A percentile compares a stretch with the other conserved stretches of the same genome.
phyloP scores from a whole-genome alignment of 768 basidiomycete genomes.

The Kwoniella dejecticola region DNA sequence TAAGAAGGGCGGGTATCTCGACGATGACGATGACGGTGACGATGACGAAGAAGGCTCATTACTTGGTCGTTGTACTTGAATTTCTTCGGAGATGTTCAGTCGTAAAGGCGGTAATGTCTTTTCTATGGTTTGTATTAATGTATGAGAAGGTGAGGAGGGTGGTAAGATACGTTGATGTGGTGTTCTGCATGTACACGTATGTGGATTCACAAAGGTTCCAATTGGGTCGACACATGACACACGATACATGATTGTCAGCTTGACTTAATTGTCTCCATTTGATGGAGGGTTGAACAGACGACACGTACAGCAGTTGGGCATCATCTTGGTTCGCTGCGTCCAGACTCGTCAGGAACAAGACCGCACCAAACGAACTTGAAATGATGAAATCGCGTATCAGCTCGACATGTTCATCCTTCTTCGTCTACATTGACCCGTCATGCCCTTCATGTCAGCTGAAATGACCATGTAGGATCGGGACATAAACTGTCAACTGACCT shows the following conservation, averaged over 20 bases:
- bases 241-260: not conserved
- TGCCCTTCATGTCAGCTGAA: not conserved
- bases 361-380: constrained; percentile 60
- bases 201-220: not conserved
- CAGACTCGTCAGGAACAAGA: constrained; percentile 73
- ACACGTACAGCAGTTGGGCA: constrained; percentile 70
- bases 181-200: constrained; percentile 29
- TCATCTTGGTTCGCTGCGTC: constrained; percentile 74
- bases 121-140: constrained; percentile 62
- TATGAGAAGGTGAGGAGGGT: constrained; percentile 60
- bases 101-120: constrained; percentile 44
- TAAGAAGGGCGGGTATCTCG: constrained; percentile 66
- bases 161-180: constrained; percentile 57
- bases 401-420: constrained; percentile 69
- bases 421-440: constrained; percentile 59
- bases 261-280: not conserved
- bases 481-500: constrained; percentile 59
- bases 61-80: too few relatives aligned
- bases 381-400: constrained; percentile 65
- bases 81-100: constrained; percentile 17
- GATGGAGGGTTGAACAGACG: constrained; percentile 11
- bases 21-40: not conserved
- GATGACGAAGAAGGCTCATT: too few relatives aligned
- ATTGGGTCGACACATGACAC: too few relatives aligned
- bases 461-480: not conserved